Percentiles rank a stretch among this genome's conserved stretches.
Conservation (phyloP, 2,329 filamentous ascomycete genomes). For the Xylariales sp. region DNA sequence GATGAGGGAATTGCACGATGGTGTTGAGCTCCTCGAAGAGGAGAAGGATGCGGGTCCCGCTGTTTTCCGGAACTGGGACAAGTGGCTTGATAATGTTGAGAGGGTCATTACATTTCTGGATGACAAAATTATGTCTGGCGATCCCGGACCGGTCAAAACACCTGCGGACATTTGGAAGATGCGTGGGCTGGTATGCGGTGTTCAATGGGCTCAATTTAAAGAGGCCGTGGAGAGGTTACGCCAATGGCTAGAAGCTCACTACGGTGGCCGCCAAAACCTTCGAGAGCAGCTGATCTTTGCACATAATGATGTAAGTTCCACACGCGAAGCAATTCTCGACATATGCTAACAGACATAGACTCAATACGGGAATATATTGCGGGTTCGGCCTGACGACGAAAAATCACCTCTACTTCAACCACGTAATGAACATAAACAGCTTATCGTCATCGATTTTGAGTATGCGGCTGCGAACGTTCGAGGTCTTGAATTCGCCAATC, state of each 20-base stretch:
- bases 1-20: conserved; percentile 93
- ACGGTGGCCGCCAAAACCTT: conserved; percentile 63
- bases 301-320: conserved; percentile 81
- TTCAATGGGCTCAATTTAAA: conserved; percentile 76
- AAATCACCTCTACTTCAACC: conserved; percentile 85
- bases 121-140: conserved; percentile 50
- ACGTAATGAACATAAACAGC: conserved; percentile 90
- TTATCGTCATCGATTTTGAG: conserved; percentile 97
- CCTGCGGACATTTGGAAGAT: conserved; percentile 55
- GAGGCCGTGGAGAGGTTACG: conserved; percentile 74
- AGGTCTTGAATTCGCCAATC: conserved; percentile 92
- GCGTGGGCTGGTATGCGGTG: conserved; percentile 75
- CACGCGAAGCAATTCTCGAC: not conserved
- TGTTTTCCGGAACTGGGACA: conserved; percentile 93
- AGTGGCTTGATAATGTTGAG: conserved; percentile 69
- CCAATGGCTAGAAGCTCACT: conserved; percentile 65
- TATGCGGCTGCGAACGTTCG: conserved; percentile 87
- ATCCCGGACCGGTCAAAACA: conserved; percentile 21
- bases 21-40: conserved; percentile 76
- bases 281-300: conserved; percentile 81
- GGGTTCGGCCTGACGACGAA: conserved; percentile 60
- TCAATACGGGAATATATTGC: conserved; percentile 96
- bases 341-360: conserved; percentile 52
- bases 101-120: conserved; percentile 55
- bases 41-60: conserved; percentile 77